Conservation (phyloP, 192 early-diverging fungal species). For the Linnemannia exigua region DNA sequence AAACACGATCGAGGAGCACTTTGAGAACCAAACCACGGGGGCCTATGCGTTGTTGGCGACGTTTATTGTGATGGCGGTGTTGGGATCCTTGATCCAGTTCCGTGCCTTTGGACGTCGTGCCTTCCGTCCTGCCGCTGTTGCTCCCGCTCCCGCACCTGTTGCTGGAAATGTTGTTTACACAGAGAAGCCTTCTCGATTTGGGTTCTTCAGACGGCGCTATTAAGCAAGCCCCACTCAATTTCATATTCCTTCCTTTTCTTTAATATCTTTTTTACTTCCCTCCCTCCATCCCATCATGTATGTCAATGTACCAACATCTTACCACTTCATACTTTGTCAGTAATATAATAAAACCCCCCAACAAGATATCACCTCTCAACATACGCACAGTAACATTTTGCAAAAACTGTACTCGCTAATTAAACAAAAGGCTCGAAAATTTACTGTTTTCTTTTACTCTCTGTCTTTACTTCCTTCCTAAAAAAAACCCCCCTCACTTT, state of each 20-base stretch:
- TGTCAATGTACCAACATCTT: background rate
- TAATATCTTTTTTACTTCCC: background rate
- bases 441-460: too few relatives aligned
- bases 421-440: background rate
- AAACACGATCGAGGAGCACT: constrained; percentile 7
- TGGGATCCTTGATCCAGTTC: constrained; percentile 28
- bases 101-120: background rate
- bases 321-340: background rate
- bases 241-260: background rate
- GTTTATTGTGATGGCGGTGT: constrained; percentile 9
- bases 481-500: background rate
- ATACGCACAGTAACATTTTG: background rate
- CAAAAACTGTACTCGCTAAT: too few relatives aligned
- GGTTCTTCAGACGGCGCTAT: constrained; percentile 17
- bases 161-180: constrained; percentile 8
- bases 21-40: constrained; percentile 18
- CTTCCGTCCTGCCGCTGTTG: background rate
- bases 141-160: background rate
- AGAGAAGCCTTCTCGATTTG: constrained; percentile 11
- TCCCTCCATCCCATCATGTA: background rate
- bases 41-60: constrained; percentile 18
- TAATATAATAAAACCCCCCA: background rate
- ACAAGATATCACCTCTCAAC: background rate
- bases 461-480: background rate
- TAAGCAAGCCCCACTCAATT: background rate